Evolutionary conservation across 257 asterid genomes (phyloP).

Genomic region (Penstemon barbatus): DNA sequence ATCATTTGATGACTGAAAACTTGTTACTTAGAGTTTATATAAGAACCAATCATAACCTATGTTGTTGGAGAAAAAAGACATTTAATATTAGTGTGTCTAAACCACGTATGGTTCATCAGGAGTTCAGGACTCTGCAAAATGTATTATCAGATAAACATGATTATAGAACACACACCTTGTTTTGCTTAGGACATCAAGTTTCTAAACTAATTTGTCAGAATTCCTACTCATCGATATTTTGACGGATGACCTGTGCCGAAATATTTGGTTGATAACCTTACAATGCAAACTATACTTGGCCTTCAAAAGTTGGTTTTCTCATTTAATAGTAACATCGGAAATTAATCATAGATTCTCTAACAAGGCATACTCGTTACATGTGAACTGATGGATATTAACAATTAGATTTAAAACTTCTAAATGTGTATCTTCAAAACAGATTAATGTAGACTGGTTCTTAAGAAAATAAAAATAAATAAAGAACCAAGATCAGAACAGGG

Average conservation of each 20-base stretch:
- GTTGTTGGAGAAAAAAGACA: no score
- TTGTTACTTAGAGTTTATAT: no score
- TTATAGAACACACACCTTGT: neutral
- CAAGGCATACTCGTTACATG: neutral
- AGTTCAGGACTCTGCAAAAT: constrained; percentile 4
- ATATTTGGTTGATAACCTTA: constrained; percentile 4
- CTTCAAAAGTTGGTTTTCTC: constrained; percentile 1
- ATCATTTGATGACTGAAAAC: no score
- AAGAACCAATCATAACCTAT: no score
- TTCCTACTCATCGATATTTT: constrained; percentile 1
- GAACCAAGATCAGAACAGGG: constrained; percentile 28
- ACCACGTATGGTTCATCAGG: no score
- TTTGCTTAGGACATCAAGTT: constrained; percentile 14
- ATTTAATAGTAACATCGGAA: constrained; percentile 12
- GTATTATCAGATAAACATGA: constrained; percentile 6
- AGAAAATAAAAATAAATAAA: neutral
- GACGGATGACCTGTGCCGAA: constrained; percentile 1
- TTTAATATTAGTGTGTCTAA: no score
- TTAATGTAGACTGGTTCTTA: neutral
- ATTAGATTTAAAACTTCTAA: neutral
- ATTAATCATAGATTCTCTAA: constrained; percentile 2
- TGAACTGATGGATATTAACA: constrained; percentile 3
- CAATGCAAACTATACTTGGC: neutral
- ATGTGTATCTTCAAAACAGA: neutral
- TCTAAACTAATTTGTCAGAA: neutral